Conservation (phyloP, 148 eudicot genomes). For the Amaranthus palmeri region DNA sequence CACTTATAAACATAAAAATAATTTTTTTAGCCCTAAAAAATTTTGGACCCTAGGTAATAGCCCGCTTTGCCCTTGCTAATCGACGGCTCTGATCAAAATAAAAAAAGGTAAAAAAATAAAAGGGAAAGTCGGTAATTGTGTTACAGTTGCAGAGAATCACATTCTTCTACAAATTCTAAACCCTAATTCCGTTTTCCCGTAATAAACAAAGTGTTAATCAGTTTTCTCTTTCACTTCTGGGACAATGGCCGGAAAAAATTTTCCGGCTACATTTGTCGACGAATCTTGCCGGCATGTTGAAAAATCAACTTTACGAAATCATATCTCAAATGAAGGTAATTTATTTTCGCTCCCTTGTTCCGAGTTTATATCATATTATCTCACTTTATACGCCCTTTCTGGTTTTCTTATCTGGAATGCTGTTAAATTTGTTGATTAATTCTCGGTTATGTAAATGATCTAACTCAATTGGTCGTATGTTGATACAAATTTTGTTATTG, state of each 20-base stretch:
- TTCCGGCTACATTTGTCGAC: slow-evolving; percentile 52
- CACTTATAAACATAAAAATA: no score
- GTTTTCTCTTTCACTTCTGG: no score
- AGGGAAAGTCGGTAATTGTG: no score
- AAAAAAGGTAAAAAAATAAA: no score
- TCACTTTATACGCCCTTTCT: not conserved
- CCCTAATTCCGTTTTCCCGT: no score
- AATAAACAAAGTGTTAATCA: no score
- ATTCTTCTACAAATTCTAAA: no score
- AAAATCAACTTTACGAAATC: slow-evolving; percentile 71
- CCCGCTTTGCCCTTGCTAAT: no score
- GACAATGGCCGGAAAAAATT: slow-evolving; percentile 61
- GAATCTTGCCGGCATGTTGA: slow-evolving; percentile 81
- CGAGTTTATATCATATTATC: not conserved
- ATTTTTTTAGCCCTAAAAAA: no score
- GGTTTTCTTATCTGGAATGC: not conserved
- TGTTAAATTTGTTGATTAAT: not conserved
- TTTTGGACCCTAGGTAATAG: no score
- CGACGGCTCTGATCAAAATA: no score
- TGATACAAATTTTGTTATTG: not conserved
- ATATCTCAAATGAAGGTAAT: slow-evolving; percentile 90
- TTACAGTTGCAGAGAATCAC: no score
- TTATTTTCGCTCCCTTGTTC: not conserved
- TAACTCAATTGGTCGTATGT: not conserved
- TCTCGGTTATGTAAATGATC: not conserved